A percentile compares a stretch with the other conserved stretches of the same genome.
phyloP scores from a whole-genome alignment of 495 filamentous ascomycete genomes.

The Sordaria brevicollis region DNA sequence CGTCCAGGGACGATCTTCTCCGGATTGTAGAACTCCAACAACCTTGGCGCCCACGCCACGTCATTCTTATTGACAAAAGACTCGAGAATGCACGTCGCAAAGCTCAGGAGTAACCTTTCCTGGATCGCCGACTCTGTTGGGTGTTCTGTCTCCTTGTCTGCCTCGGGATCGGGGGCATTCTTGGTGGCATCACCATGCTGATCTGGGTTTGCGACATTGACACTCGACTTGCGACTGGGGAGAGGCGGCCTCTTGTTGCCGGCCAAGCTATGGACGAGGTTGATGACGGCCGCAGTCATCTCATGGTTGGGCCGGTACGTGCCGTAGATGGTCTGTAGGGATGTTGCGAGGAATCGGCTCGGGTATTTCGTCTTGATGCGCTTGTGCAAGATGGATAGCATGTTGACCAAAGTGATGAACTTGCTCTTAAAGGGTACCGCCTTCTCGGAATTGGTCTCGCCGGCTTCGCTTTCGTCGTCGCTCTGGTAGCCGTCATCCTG shows the following conservation, averaged over 20 bases:
- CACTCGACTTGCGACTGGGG: slow-evolving; percentile 57
- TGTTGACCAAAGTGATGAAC: slow-evolving; percentile 67
- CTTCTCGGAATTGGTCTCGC: slow-evolving; percentile 3
- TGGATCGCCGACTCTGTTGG: slow-evolving; percentile 53
- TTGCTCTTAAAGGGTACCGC: slow-evolving; percentile 29
- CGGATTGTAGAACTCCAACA: slow-evolving; percentile 63
- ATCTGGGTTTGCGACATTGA: slow-evolving; percentile 41
- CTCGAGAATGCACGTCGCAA: slow-evolving; percentile 76
- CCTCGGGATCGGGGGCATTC: slow-evolving; percentile 75
- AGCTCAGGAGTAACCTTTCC: slow-evolving; percentile 67
- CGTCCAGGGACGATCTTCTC: slow-evolving; percentile 45
- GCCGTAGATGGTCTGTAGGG: slow-evolving; percentile 63
- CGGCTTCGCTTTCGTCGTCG: slow-evolving; percentile 15
- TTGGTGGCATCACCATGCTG: slow-evolving; percentile 32
- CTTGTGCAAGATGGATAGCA: slow-evolving; percentile 76
- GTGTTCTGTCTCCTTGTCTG: slow-evolving; percentile 43
- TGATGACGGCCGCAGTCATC: slow-evolving; percentile 62
- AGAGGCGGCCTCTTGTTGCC: slow-evolving; percentile 64
- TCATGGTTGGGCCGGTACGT: slow-evolving; percentile 54
- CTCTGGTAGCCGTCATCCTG: slow-evolving; percentile 31
- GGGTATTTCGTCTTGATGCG: slow-evolving; percentile 87
- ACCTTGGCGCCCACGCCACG: slow-evolving; percentile 62
- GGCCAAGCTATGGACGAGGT: slow-evolving; percentile 64
- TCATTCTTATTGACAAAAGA: slow-evolving; percentile 59
- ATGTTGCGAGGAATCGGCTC: slow-evolving; percentile 85